Base-by-base conservation (phyloP, 106 monocot species). In the Xerophyta viscosa region DNA sequence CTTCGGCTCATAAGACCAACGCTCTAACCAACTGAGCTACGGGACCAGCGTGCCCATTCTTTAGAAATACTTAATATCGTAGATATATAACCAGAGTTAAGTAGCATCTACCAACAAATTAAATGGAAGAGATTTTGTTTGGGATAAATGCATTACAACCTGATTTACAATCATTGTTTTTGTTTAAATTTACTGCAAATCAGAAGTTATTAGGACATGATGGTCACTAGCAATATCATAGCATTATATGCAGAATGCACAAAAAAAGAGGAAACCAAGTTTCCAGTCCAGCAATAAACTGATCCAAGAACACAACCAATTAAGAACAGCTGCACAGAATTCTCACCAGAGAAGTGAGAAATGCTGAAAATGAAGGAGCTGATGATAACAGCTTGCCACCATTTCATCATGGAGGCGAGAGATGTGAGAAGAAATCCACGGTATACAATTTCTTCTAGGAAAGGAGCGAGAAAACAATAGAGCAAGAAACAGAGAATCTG, bases 1-100 rank as follows among this genome's bases (percentile, higher is more conserved):
- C 81, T 88, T 85, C 84, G 81, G 84, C 88, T 85, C 81, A 85
- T 85, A 82, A 83, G 94, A 93, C 92, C 92, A 87, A 83, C 83
- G 92, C 87, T 93, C 92, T 92, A 87, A 90, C 84, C 90, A 77
- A 91, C 77, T 91, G 84, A 90, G 90, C 84, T 90, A 84, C 80
- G 82, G 82, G 77, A 73, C 77, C 72, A 54, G n/a, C n/a, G n/a
- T n/a, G n/a, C n/a, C n/a, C n/a, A n/a, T n/a, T n/a, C n/a, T n/a
- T n/a, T n/a, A n/a, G n/a, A n/a, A n/a, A n/a, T n/a, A n/a, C n/a
- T n/a, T n/a, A n/a, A n/a, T n/a, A n/a, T n/a, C n/a, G n/a, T n/a
- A n/a, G n/a, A n/a, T n/a, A n/a, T n/a, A n/a, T n/a, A n/a, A n/a
- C n/a, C n/a, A n/a, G n/a, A n/a, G n/a, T n/a, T n/a, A n/a, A n/a